phyloP scores from a whole-genome alignment of 2,329 filamentous ascomycete species.

The Scytalidium lignicola region DNA sequence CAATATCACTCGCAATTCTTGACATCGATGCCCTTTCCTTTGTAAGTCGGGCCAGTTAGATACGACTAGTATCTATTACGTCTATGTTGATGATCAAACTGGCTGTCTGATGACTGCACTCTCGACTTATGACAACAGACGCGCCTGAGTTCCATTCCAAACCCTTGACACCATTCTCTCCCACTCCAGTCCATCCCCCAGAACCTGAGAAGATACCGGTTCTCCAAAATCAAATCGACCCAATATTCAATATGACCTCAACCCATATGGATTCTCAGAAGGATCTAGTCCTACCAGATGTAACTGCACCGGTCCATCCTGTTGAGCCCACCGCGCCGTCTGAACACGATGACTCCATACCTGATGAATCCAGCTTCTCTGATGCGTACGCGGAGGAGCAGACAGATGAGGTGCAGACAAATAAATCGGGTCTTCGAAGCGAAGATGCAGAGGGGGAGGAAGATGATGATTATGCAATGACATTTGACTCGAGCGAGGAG shows the following conservation, averaged over 20 bases:
- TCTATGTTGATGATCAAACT: not conserved
- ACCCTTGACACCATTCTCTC: slow-evolving; percentile 64
- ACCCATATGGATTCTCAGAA: slow-evolving; percentile 43
- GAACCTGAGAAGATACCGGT: slow-evolving; percentile 66
- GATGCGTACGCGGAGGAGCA: slow-evolving; percentile 27
- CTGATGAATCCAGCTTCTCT: slow-evolving; percentile 26
- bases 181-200: slow-evolving; percentile 63
- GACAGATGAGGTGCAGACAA: slow-evolving; percentile 14
- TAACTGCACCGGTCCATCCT: slow-evolving; percentile 11
- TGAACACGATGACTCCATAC: slow-evolving; percentile 14
- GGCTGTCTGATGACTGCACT: not conserved
- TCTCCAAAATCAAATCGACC: slow-evolving; percentile 67
- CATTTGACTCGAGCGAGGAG: slow-evolving; percentile 30
- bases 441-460: slow-evolving; percentile 16
- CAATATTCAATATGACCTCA: slow-evolving; percentile 62
- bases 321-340: slow-evolving; percentile 5
- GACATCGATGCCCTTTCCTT: not conserved
- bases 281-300: slow-evolving; percentile 6
- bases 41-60: not conserved
- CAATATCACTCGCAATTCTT: not conserved
- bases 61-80: not conserved
- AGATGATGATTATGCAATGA: slow-evolving; percentile 32
- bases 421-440: slow-evolving; percentile 10
- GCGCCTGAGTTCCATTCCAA: slow-evolving; percentile 57
- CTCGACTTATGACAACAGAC: slow-evolving; percentile 28